Evolutionary conservation across 768 basidiomycete species (phyloP), one percentile per base, ranked within the genome.

Genomic region (Tylopilus subfusipes): DNA sequence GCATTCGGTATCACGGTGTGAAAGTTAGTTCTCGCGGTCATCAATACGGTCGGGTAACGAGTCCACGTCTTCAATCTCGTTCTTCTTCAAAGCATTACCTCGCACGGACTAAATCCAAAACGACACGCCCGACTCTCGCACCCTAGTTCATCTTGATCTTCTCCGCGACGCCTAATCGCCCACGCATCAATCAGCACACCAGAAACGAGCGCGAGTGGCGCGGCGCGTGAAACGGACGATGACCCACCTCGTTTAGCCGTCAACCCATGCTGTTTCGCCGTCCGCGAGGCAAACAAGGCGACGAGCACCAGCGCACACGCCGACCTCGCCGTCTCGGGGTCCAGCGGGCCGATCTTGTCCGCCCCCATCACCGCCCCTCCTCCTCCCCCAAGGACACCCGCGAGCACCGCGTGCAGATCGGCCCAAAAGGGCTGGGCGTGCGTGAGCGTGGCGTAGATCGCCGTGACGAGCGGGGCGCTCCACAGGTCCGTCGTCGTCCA

Each of bases 341-440:
- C 85, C 5, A 87, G 62, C 1, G 85, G 73, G 31, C 78, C 76
- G 2, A 79, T 52, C 58, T 63, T 63, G 24, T 47, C 47, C 33
- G 53, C 73, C 0, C 25, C 54, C 16, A 5, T 63, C 21, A 45
- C 47, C 33, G 53, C 73, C 0, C 25, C 54, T 11, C 3, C 24
- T 1, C 27, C 29, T 0, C 47, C 46, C 2, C 83, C 82, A 24
- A 82, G 71, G 50, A 78, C 61, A 7, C 76, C 73, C 11, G 76
- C 68, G 11, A 86, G 60, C 18, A 83, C 63, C 5, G 66, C 56
- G 58, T 87, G 84, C 38, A 78, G 50, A 27, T 86, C 82, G 1
- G 79, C 81, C 86, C 85, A 94, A 69, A 88, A 88, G 0, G 92
- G 88, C 66, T 95, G 92, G 2, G 89, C 85, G 58, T 93, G 90